These are phyloP conservation scores for Colletotrichum simmondsii DNA, from an alignment of 2,329 filamentous ascomycete species.

Conservation along the genomic window DNA sequence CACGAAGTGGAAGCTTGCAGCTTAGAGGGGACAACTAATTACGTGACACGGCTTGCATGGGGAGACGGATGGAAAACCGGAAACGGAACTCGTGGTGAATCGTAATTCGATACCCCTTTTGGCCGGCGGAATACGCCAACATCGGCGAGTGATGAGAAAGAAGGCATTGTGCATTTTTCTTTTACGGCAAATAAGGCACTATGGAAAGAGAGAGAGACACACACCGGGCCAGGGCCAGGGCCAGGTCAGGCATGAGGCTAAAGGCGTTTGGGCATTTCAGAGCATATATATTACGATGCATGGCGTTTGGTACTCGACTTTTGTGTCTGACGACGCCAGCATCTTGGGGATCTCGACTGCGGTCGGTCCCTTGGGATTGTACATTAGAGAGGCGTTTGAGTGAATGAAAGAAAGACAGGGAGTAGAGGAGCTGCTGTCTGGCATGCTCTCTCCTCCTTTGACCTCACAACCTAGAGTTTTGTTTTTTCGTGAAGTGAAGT, in stretches of 20 bases:
- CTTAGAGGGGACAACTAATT: constrained; percentile 27
- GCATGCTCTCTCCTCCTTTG: background rate
- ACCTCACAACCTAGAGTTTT: background rate
- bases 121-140: constrained; percentile 21
- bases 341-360: constrained; percentile 3
- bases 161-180: constrained; percentile 22
- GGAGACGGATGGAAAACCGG: background rate
- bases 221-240: constrained; percentile 9
- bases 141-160: constrained; percentile 25
- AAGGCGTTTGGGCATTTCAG: constrained; percentile 29
- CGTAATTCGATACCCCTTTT: constrained; percentile 27
- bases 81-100: constrained; percentile 17
- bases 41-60: background rate
- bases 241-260: constrained; percentile 13
- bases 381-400: constrained; percentile 12
- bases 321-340: background rate
- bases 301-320: background rate
- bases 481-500: background rate
- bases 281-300: constrained; percentile 20
- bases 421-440: background rate
- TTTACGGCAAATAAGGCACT: constrained; percentile 19
- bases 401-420: background rate
- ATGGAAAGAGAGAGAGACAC: background rate
- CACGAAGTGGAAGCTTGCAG: constrained; percentile 38
- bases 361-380: constrained; percentile 9